A percentile compares a stretch with the other conserved stretches of the same genome.
Conservation (phyloP, 352 stramenopile genomes). For the Phytopythium kandeliae region DNA sequence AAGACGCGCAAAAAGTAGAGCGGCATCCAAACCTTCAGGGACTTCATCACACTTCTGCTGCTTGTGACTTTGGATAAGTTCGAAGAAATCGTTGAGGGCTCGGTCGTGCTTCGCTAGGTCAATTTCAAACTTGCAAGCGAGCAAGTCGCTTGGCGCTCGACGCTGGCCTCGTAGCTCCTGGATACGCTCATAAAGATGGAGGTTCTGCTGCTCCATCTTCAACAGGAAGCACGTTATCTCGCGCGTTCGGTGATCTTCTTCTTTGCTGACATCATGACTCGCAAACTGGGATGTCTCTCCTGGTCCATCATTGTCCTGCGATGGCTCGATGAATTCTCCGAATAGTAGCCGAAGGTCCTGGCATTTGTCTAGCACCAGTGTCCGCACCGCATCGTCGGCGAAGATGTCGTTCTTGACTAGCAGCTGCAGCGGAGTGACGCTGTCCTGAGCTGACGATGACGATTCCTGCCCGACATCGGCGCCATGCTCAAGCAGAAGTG, state of each 20-base stretch:
- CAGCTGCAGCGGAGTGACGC: constrained; percentile 46
- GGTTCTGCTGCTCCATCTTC: constrained; percentile 42
- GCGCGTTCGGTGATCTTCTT: constrained; percentile 11
- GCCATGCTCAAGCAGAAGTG: constrained; percentile 40
- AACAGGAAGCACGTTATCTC: constrained; percentile 40
- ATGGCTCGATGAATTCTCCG: neutral
- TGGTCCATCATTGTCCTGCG: neutral
- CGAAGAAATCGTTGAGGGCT: constrained; percentile 34
- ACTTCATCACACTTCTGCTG: neutral
- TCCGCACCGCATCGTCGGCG: constrained; percentile 39
- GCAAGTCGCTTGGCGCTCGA: constrained; percentile 9
- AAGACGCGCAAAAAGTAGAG: constrained; percentile 24
- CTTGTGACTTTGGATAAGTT: constrained; percentile 1
- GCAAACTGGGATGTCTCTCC: neutral
- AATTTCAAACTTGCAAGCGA: constrained; percentile 22
- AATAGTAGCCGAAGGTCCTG: constrained; percentile 8
- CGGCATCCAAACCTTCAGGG: neutral
- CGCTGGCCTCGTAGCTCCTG: constrained; percentile 14
- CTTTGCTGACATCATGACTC: neutral
- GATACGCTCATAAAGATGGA: constrained; percentile 38
- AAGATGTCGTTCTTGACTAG: constrained; percentile 43
- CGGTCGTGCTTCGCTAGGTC: constrained; percentile 48
- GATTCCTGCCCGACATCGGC: constrained; percentile 48
- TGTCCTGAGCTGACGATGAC: constrained; percentile 16
- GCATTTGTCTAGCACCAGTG: constrained; percentile 31